A percentile compares a stretch with the other conserved stretches of the same genome.
Evolutionary conservation across 495 filamentous ascomycete species (phyloP).

Genomic region (Aspergillus saccharolyticus): DNA sequence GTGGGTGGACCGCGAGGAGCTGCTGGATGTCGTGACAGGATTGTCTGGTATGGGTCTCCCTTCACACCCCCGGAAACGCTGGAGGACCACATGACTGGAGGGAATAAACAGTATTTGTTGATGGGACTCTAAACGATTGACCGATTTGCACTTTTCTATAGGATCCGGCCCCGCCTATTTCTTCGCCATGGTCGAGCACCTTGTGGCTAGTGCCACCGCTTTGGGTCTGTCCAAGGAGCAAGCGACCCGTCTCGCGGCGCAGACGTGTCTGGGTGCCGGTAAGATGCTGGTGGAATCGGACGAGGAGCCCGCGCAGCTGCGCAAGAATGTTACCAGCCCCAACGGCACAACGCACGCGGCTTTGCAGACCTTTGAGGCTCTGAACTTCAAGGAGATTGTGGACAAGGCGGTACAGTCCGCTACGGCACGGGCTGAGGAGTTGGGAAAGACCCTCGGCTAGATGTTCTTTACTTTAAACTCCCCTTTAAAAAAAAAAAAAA

Average conservation of each 20-base stretch:
- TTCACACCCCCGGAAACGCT: background rate
- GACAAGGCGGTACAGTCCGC: conserved; percentile 39
- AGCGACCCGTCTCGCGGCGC: conserved; percentile 36
- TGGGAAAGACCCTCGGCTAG: conserved; percentile 23
- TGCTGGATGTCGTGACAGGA: conserved; percentile 39
- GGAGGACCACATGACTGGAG: too few relatives aligned
- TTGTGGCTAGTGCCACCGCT: conserved; percentile 34
- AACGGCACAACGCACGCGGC: conserved; percentile 41
- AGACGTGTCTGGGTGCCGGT: conserved; percentile 40
- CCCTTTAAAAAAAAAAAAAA: too few relatives aligned
- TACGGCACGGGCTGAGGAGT: conserved; percentile 31
- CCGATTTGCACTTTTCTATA: conserved; percentile 6
- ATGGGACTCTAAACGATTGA: background rate
- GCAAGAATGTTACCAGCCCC: conserved; percentile 42
- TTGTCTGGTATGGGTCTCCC: conserved; percentile 31
- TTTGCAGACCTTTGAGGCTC: conserved; percentile 32
- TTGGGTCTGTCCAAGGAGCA: conserved; percentile 35
- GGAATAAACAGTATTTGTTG: too few relatives aligned
- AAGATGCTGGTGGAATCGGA: conserved; percentile 37
- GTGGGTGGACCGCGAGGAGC: conserved; percentile 39
- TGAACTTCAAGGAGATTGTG: conserved; percentile 31
- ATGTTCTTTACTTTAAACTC: background rate
- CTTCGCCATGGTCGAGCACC: conserved; percentile 43
- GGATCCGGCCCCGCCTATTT: conserved; percentile 42
- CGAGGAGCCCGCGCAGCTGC: conserved; percentile 33